phyloP scores from a whole-genome alignment of 2,329 filamentous ascomycete genomes.

The Paecilomyces sp. region DNA sequence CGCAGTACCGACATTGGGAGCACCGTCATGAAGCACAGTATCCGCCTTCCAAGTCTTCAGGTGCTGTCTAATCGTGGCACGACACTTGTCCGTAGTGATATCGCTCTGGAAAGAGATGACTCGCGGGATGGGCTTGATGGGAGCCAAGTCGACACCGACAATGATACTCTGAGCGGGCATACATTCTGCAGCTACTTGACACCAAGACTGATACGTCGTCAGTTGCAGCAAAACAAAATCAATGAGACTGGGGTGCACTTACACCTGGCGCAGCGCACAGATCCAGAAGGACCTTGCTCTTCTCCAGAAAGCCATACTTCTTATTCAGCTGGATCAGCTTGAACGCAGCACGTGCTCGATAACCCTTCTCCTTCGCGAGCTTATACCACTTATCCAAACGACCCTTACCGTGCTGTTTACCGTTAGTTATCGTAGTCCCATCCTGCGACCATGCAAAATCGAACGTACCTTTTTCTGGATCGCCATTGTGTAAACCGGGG shows the following conservation, averaged over 20 bases:
- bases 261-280: conserved; percentile 93
- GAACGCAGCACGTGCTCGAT: conserved; percentile 90
- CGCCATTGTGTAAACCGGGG: conserved; percentile 56
- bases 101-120: conserved; percentile 96
- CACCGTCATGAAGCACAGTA: conserved; percentile 91
- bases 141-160: conserved; percentile 85
- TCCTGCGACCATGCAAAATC: conserved; percentile 2
- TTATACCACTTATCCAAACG: conserved; percentile 99
- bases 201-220: conserved; percentile 63
- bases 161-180: conserved; percentile 90
- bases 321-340: conserved; percentile 98
- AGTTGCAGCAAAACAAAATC: conserved; percentile 8
- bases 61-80: conserved; percentile 79
- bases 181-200: conserved; percentile 88
- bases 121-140: conserved; percentile 91
- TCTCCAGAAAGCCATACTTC: conserved; percentile 96
- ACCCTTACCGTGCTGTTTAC: conserved; percentile 76
- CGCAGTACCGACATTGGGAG: conserved; percentile 93
- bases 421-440: background rate
- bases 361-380: conserved; percentile 96
- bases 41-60: conserved; percentile 96
- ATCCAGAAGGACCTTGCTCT: conserved; percentile 93
- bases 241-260: conserved; percentile 28
- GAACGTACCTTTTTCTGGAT: conserved; percentile 78
- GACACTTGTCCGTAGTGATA: conserved; percentile 94